phyloP scores from a whole-genome alignment of 495 filamentous ascomycete genomes.

The Podospora anserina region DNA sequence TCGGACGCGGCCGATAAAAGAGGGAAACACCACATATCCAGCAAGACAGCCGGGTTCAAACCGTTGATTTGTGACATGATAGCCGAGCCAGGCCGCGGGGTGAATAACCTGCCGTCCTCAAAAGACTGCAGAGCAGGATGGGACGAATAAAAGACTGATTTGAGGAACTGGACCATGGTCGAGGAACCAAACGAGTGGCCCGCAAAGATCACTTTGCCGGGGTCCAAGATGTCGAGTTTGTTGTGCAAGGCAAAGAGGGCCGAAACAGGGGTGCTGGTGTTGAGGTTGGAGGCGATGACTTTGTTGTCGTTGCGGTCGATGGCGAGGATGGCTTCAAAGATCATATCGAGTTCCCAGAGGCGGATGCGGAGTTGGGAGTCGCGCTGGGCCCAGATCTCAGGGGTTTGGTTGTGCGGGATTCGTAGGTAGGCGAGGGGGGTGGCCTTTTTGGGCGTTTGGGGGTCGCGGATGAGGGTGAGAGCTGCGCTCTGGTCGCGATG shows the following conservation, averaged over 20 bases:
- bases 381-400: conserved; percentile 56
- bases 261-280: conserved; percentile 38
- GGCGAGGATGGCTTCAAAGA: conserved; percentile 59
- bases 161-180: conserved; percentile 68
- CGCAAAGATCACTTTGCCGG: conserved; percentile 65
- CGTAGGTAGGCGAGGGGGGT: conserved; percentile 43
- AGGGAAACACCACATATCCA: conserved; percentile 74
- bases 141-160: conserved; percentile 60
- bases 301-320: conserved; percentile 52
- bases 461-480: conserved; percentile 58
- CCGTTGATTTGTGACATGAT: conserved; percentile 62
- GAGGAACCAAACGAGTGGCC: conserved; percentile 77
- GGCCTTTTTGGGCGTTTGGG: conserved; percentile 34
- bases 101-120: conserved; percentile 43
- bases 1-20: conserved; percentile 52
- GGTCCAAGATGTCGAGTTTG: conserved; percentile 60
- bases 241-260: conserved; percentile 51
- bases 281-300: conserved; percentile 41
- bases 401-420: conserved; percentile 51
- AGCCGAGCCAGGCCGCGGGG: conserved; percentile 44
- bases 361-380: conserved; percentile 67
- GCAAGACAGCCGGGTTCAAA: conserved; percentile 55
- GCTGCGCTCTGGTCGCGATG: conserved; percentile 73
- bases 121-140: conserved; percentile 23
- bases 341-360: conserved; percentile 65